Conservation (phyloP, 495 filamentous ascomycete genomes). For the Penicillium fimorum region DNA sequence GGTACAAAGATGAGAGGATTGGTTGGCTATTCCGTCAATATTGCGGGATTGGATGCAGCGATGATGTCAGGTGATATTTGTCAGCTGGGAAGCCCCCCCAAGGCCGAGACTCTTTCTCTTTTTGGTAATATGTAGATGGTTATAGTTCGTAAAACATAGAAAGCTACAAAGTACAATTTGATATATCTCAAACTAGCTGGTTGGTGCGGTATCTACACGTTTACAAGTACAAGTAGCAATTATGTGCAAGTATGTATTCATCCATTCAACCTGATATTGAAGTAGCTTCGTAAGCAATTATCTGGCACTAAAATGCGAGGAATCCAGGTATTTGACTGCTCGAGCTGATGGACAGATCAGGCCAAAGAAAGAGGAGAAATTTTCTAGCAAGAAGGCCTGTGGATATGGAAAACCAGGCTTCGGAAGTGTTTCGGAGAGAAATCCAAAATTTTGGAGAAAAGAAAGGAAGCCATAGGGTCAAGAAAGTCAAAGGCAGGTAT, state of each 20-base stretch:
- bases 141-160: too few relatives aligned
- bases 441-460: conserved; percentile 7
- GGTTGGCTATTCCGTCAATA: conserved; percentile 6
- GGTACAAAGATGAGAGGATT: conserved; percentile 4
- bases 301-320: background rate
- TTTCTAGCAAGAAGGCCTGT: conserved; percentile 32
- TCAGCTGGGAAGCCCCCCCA: conserved; percentile 8
- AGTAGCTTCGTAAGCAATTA: background rate
- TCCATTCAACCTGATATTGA: conserved; percentile 2
- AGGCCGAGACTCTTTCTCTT: background rate
- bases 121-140: background rate
- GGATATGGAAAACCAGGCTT: conserved; percentile 34
- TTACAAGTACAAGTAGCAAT: background rate
- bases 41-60: conserved; percentile 17
- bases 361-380: conserved; percentile 3
- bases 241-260: conserved; percentile 1
- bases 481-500: background rate
- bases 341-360: background rate
- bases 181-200: background rate
- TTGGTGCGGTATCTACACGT: background rate
- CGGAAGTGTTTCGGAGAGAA: conserved; percentile 13
- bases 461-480: background rate
- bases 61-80: conserved; percentile 36
- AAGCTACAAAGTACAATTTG: background rate
- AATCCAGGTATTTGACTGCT: background rate